Evolutionary conservation across 345 rosid species (phyloP), one percentile per base, ranked within the genome.

Genomic region (Citrus trifoliata): DNA sequence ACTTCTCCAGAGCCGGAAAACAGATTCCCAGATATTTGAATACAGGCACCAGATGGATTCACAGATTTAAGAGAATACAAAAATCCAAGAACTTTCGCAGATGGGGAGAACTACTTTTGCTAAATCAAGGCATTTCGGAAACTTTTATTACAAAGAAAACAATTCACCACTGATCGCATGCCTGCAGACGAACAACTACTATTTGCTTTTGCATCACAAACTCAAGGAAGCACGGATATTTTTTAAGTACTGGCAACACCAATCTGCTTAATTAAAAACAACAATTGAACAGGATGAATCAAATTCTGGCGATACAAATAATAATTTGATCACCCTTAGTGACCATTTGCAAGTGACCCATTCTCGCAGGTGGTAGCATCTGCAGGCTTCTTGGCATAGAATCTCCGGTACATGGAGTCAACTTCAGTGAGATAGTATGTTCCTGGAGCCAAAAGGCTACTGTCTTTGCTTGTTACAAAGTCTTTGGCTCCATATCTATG

Each of bases 401-500:
- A 97, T 85, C 99, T 91, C 80, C 98, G 89, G 86, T 94, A 97
- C 94, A 81, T 86, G 51, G 93, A 86, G 83, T 97, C 99, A 4
- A 94, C 98, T 86, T 97, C 92, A 2, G 96, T 97, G 76, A 97
- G 94, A 75, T 92, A 97, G 89, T 90, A 93, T 33, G 99, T 92
- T 63, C 95, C 99, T 0, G 98, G 91, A 73, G 96, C 86, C 88
- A 97, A 83, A 75, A 91, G 92, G 85, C 93, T 91, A 74, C 85
- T 85, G 74, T 94, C 99, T 78, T 97, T 90, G 90, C 87, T 94
- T 4, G 99, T 97, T 85, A 90, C 89, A n/a, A 91, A 94, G 90
- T 90, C 98, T 78, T 93, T 97, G 63, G 89, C 96, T n/a, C 99
- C 99, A 12, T 97, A 97, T 79, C 99, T 88, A 65, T 93, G 97